Percentiles rank a stretch among this genome's conserved stretches.
Conservation (phyloP, 306 rosid genomes). For the Vigna trinervia region DNA sequence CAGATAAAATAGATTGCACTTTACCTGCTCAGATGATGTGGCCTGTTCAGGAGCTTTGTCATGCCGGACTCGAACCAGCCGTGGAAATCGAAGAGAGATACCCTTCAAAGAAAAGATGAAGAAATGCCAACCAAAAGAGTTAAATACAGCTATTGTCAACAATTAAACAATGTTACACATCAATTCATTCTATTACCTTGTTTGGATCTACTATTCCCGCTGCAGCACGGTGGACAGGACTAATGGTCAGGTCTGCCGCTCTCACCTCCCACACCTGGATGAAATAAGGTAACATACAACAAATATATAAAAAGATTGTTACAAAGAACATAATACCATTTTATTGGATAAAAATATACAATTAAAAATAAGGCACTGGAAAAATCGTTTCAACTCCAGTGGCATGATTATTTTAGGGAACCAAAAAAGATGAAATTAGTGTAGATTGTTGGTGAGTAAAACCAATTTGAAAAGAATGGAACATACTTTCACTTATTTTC, state of each 20-base stretch:
- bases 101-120: slow-evolving; percentile 56
- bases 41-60: slow-evolving; percentile 92
- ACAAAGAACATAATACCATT: slow-evolving; percentile 11
- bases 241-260: slow-evolving; percentile 95
- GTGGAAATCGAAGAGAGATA: slow-evolving; percentile 82
- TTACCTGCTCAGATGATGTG: slow-evolving; percentile 83
- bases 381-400: not conserved
- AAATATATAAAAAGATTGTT: not conserved
- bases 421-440: no score
- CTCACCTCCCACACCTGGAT: slow-evolving; percentile 95
- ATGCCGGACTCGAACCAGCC: slow-evolving; percentile 74
- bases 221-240: slow-evolving; percentile 94
- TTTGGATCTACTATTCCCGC: slow-evolving; percentile 75
- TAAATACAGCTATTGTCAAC: slow-evolving; percentile 26
- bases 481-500: no score
- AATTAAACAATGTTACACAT: slow-evolving; percentile 24
- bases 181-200: slow-evolving; percentile 68
- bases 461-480: no score
- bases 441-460: no score
- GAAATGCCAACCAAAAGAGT: slow-evolving; percentile 36
- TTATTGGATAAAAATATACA: not conserved
- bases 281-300: slow-evolving; percentile 21
- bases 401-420: no score
- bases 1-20: slow-evolving; percentile 21
- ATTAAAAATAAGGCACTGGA: not conserved